Evolutionary conservation across 352 stramenopile genomes (phyloP).

Genomic region (Phytopythium delawarense): DNA sequence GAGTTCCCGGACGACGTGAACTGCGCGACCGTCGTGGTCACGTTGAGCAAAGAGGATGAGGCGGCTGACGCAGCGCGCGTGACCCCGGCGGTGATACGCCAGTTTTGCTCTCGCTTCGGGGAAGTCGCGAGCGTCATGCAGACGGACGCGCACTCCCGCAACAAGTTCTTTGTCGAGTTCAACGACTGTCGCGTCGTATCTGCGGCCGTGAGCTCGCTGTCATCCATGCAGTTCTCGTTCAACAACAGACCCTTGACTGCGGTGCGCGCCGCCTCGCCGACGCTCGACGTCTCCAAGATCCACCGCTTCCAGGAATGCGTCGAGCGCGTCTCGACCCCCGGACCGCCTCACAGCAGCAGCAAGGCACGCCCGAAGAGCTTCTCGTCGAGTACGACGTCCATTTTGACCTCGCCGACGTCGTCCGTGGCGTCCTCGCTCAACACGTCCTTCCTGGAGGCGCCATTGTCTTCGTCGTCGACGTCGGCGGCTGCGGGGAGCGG

Average conservation of each 20-base stretch:
- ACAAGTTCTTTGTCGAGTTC: slow-evolving; percentile 70
- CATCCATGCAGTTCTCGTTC: slow-evolving; percentile 3
- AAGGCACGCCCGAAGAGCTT: slow-evolving; percentile 50
- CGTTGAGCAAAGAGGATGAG: slow-evolving; percentile 12
- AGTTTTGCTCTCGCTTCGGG: slow-evolving; percentile 64
- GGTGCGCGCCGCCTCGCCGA: slow-evolving; percentile 43
- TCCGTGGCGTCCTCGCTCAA: slow-evolving; percentile 61
- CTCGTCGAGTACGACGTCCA: slow-evolving; percentile 52
- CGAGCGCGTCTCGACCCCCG: slow-evolving; percentile 11
- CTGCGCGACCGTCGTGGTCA: slow-evolving; percentile 53
- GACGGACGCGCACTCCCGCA: slow-evolving; percentile 25
- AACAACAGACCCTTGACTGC: slow-evolving; percentile 34
- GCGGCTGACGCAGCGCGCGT: slow-evolving; percentile 11
- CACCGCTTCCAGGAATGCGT: slow-evolving; percentile 57
- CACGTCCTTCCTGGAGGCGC: slow-evolving; percentile 45
- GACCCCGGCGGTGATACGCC: slow-evolving; percentile 24
- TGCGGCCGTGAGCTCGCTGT: slow-evolving; percentile 35
- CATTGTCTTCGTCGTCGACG: neutral
- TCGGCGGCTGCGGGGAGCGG: neutral
- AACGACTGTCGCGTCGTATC: slow-evolving; percentile 59
- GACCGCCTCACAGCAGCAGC: slow-evolving; percentile 10
- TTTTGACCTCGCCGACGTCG: slow-evolving; percentile 65
- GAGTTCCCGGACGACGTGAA: slow-evolving; percentile 61
- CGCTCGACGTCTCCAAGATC: slow-evolving; percentile 58
- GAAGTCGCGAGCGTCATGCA: slow-evolving; percentile 73